A percentile compares a stretch with the other conserved stretches of the same genome.
Evolutionary conservation across 2,329 filamentous ascomycete species (phyloP).

Genomic region (Eutypa lata): DNA sequence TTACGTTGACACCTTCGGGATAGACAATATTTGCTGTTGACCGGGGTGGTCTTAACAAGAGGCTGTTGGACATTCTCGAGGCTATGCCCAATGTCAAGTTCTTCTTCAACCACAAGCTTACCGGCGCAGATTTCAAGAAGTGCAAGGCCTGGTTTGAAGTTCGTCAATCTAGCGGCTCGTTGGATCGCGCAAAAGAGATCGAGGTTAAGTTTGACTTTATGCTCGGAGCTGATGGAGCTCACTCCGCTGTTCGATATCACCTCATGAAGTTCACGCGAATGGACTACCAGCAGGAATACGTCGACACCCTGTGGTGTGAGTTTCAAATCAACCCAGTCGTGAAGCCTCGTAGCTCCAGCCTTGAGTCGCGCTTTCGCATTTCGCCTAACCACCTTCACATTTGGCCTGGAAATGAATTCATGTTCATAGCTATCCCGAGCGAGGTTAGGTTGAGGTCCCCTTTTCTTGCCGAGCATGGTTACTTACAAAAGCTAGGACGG

Average conservation of each 20-base stretch:
- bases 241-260: constrained; percentile 86
- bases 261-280: constrained; percentile 93
- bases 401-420: constrained; percentile 89
- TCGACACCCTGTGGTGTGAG: constrained; percentile 96
- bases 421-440: constrained; percentile 96
- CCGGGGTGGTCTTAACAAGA: constrained; percentile 76
- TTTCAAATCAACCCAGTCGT: constrained; percentile 69
- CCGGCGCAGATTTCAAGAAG: constrained; percentile 77
- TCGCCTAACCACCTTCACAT: constrained; percentile 95
- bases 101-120: constrained; percentile 91
- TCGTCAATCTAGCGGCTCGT: constrained; percentile 31
- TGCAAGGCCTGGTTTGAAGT: constrained; percentile 86
- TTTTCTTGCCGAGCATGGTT: background rate
- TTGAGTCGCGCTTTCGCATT: constrained; percentile 63
- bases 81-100: constrained; percentile 84
- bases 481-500: constrained; percentile 59
- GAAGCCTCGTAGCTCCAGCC: constrained; percentile 22
- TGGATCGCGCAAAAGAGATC: constrained; percentile 62
- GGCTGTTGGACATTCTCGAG: constrained; percentile 79
- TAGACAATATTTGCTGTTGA: constrained; percentile 86
- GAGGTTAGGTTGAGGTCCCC: constrained; percentile 38
- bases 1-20: constrained; percentile 1
- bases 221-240: constrained; percentile 91
- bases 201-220: constrained; percentile 88
- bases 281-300: constrained; percentile 91